A percentile compares a stretch with the other conserved stretches of the same genome.
Conservation (phyloP, 2,329 filamentous ascomycete genomes). For the Trichoderma semiorbis region DNA sequence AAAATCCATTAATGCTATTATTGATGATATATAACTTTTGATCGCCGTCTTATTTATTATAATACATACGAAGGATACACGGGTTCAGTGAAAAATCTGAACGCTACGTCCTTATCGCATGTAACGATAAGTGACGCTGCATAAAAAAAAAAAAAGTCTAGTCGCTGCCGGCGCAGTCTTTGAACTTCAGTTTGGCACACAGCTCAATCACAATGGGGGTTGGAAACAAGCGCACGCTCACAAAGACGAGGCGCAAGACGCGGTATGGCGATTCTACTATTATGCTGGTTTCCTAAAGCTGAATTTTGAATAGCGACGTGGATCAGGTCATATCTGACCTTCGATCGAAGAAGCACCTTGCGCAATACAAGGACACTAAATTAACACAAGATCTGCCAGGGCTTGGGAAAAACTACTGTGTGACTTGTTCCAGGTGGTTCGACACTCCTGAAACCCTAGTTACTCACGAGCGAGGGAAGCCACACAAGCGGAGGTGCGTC, state of each 20-base stretch:
- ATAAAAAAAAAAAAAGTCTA: neutral
- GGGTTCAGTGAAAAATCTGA: neutral
- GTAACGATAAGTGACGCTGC: neutral
- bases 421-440: slow-evolving; percentile 95
- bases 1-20: neutral
- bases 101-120: neutral
- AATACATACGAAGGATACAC: neutral
- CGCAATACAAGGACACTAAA: slow-evolving; percentile 74
- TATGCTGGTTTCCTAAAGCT: neutral
- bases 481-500: slow-evolving; percentile 75
- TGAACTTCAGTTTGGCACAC: neutral
- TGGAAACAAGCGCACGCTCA: slow-evolving; percentile 61
- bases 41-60: neutral
- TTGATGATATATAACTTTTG: neutral
- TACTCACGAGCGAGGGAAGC: slow-evolving; percentile 79
- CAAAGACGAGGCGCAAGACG: slow-evolving; percentile 63
- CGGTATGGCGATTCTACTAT: neutral
- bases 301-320: slow-evolving; percentile 61
- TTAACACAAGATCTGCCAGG: slow-evolving; percentile 82
- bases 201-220: slow-evolving; percentile 58
- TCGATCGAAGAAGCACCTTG: slow-evolving; percentile 72
- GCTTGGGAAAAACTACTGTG: slow-evolving; percentile 81
- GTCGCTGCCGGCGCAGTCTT: neutral
- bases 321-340: slow-evolving; percentile 90
- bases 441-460: slow-evolving; percentile 75